Conservation (phyloP, 176 grass and related monocot genomes). For the Oryza nivara region DNA sequence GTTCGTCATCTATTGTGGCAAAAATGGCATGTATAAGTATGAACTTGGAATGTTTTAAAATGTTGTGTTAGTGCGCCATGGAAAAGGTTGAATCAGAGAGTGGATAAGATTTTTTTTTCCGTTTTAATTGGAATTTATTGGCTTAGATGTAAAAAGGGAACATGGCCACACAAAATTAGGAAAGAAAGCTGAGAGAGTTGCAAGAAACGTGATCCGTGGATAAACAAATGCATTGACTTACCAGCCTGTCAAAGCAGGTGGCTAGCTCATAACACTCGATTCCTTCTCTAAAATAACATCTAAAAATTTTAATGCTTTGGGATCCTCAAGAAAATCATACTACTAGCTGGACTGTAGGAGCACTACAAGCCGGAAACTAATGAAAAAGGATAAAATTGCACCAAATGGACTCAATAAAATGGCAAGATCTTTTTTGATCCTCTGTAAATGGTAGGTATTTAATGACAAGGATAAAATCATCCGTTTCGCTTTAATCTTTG, state of each 20-base stretch:
- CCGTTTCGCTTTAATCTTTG: background rate
- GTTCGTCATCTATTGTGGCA: background rate
- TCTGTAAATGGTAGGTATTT: background rate
- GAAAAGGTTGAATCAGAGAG: background rate
- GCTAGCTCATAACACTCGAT: conserved; percentile 24
- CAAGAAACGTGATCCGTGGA: conserved; percentile 12
- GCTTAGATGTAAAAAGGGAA: background rate
- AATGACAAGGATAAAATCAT: background rate
- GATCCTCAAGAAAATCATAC: background rate
- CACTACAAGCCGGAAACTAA: background rate
- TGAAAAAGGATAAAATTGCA: background rate
- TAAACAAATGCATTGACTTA: conserved; percentile 44
- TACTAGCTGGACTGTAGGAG: background rate
- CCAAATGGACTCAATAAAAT: background rate
- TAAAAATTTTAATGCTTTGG: background rate
- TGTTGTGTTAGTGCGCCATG: background rate
- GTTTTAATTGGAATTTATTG: background rate
- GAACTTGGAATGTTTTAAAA: background rate
- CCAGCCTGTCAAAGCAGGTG: conserved; percentile 42
- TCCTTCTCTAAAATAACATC: background rate
- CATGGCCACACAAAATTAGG: background rate
- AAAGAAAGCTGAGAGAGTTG: background rate
- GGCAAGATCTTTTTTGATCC: background rate
- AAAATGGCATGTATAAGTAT: background rate
- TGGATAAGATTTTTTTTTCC: background rate